Conservation (phyloP, 305 asterid genomes). For the Fraxinus xanthoxyloides region DNA sequence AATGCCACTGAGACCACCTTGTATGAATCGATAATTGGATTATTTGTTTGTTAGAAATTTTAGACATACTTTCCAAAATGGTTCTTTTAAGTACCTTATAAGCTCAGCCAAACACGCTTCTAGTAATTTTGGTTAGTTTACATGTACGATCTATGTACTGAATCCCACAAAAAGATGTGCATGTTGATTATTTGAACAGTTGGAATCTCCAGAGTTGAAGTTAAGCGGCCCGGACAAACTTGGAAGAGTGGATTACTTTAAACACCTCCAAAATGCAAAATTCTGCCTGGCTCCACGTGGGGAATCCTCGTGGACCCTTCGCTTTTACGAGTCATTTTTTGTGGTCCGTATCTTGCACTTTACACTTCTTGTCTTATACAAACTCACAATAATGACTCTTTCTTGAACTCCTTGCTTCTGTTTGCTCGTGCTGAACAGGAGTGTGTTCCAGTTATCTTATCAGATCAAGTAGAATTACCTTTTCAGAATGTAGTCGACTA, state of each 20-base stretch:
- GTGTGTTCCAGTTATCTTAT: slow-evolving; percentile 87
- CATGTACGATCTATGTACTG: slow-evolving; percentile 17
- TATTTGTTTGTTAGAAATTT: neutral
- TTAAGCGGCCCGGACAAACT: slow-evolving; percentile 86
- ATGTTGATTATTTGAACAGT: slow-evolving; percentile 69
- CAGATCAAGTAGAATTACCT: slow-evolving; percentile 87
- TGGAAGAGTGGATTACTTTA: slow-evolving; percentile 74
- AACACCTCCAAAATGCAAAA: slow-evolving; percentile 88
- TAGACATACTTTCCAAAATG: neutral
- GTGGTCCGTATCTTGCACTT: slow-evolving; percentile 55
- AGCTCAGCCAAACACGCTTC: neutral
- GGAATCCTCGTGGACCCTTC: slow-evolving; percentile 98
- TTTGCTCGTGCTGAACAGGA: slow-evolving; percentile 55
- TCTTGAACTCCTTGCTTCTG: slow-evolving; percentile 9
- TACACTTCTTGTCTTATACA: neutral
- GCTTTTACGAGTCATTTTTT: slow-evolving; percentile 93
- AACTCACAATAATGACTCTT: neutral
- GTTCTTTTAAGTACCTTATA: neutral
- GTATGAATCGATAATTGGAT: neutral
- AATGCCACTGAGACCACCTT: neutral
- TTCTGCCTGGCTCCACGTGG: slow-evolving; percentile 98
- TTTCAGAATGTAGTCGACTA: slow-evolving; percentile 77
- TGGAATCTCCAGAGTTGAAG: slow-evolving; percentile 99
- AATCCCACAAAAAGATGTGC: slow-evolving; percentile 33
- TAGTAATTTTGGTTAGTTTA: neutral